Conservation (phyloP, 176 grass and related monocot species). For the Canna indica region DNA sequence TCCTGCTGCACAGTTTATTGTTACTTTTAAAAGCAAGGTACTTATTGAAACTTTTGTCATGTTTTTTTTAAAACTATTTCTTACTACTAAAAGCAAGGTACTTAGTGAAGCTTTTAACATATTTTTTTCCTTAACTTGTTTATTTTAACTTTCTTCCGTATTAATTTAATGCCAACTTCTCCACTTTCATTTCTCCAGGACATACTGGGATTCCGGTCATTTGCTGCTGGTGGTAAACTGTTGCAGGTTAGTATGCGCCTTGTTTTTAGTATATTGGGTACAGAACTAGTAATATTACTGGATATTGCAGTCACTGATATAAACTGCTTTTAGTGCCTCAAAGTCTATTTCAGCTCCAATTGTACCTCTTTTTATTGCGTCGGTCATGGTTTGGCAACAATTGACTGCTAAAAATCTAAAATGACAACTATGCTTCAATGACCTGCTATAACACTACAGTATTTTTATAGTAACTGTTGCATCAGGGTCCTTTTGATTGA, state of each 20-base stretch:
- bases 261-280: background rate
- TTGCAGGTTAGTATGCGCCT: constrained; percentile 48
- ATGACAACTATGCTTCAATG: background rate
- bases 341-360: background rate
- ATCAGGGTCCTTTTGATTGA: background rate
- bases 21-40: constrained; percentile 79
- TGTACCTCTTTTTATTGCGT: background rate
- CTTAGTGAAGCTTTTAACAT: too few species aligned
- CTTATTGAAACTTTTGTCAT: constrained; percentile 12
- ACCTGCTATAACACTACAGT: background rate
- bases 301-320: background rate
- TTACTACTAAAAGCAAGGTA: background rate
- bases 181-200: constrained; percentile 36
- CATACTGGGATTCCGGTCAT: constrained; percentile 78
- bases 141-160: background rate
- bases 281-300: background rate
- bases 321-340: background rate
- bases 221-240: constrained; percentile 83
- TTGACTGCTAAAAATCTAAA: background rate
- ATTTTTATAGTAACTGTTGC: background rate
- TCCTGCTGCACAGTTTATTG: constrained; percentile 72
- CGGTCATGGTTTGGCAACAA: background rate
- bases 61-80: constrained; percentile 4
- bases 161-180: background rate
- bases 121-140: background rate